phyloP scores from a whole-genome alignment of 1,284 basidiomycete genomes.

The Athelia sp. region DNA sequence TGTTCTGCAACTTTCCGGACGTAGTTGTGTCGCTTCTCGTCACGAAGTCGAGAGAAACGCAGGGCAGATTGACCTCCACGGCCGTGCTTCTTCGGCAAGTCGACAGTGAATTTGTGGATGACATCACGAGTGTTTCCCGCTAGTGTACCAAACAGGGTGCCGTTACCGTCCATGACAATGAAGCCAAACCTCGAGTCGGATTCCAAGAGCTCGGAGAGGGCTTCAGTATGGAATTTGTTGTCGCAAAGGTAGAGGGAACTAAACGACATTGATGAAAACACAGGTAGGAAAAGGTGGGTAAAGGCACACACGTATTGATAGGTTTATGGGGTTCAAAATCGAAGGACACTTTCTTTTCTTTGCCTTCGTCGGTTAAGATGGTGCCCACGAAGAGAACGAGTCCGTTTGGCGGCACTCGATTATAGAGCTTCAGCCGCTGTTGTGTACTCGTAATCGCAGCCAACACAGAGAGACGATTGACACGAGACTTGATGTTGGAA shows the following conservation, averaged over 20 bases:
- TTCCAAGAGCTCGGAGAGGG: constrained; percentile 93
- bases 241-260: constrained; percentile 98
- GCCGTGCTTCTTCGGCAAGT: constrained; percentile 99
- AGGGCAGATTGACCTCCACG: constrained; percentile 99
- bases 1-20: constrained; percentile 97
- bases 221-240: constrained; percentile 99
- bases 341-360: constrained; percentile 98
- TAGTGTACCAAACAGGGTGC: constrained; percentile 93
- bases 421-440: constrained; percentile 96
- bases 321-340: constrained; percentile 98
- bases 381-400: constrained; percentile 97
- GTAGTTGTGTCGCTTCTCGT: constrained; percentile 99
- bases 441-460: constrained; percentile 99
- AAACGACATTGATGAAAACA: constrained; percentile 8
- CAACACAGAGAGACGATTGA: constrained; percentile 96
- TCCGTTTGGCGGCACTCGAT: constrained; percentile 93
- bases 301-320: constrained; percentile 84
- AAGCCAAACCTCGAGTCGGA: constrained; percentile 98
- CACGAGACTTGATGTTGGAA: constrained; percentile 99
- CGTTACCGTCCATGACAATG: constrained; percentile 99
- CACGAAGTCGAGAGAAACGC: constrained; percentile 99
- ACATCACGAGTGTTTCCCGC: constrained; percentile 97
- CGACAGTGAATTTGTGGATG: constrained; percentile 97
- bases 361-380: constrained; percentile 96
- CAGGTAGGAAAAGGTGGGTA: constrained; percentile 3